Conservation (phyloP, 805 yeast genomes). For the Metschnikowia chrysomelidarum region DNA sequence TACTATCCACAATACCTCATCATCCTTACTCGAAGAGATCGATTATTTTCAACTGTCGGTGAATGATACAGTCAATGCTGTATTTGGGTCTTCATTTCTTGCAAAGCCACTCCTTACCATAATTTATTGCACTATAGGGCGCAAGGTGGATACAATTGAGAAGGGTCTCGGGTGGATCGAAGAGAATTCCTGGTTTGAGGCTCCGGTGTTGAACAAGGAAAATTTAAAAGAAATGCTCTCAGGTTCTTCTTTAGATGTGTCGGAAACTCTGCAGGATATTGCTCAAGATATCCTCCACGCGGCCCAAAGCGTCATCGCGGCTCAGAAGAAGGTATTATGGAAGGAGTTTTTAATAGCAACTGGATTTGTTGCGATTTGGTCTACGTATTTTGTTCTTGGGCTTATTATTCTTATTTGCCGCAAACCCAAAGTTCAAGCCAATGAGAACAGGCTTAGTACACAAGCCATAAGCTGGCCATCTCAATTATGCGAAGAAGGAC, state of each 20-base stretch:
- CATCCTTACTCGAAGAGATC: constrained; percentile 7
- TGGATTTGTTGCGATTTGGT: constrained; percentile 48
- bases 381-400: constrained; percentile 43
- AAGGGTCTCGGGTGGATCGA: constrained; percentile 79
- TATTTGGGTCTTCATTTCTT: constrained; percentile 69
- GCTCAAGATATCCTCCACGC: constrained; percentile 32
- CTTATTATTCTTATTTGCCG: constrained; percentile 14
- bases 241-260: constrained; percentile 43
- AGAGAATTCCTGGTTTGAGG: constrained; percentile 42
- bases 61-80: constrained; percentile 53
- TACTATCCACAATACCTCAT: constrained; percentile 48
- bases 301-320: constrained; percentile 26
- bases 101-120: constrained; percentile 61
- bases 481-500: constrained; percentile 8
- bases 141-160: constrained; percentile 64
- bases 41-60: constrained; percentile 36
- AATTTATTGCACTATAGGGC: constrained; percentile 76
- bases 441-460: constrained; percentile 1
- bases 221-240: constrained; percentile 45
- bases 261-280: constrained; percentile 46
- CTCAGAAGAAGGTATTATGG: constrained; percentile 35
- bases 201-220: constrained; percentile 16
- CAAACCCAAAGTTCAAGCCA: background rate
- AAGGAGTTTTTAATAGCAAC: constrained; percentile 49
- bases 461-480: constrained; percentile 14